phyloP scores from a whole-genome alignment of 495 filamentous ascomycete genomes.

The Penicillium diatomitis region DNA sequence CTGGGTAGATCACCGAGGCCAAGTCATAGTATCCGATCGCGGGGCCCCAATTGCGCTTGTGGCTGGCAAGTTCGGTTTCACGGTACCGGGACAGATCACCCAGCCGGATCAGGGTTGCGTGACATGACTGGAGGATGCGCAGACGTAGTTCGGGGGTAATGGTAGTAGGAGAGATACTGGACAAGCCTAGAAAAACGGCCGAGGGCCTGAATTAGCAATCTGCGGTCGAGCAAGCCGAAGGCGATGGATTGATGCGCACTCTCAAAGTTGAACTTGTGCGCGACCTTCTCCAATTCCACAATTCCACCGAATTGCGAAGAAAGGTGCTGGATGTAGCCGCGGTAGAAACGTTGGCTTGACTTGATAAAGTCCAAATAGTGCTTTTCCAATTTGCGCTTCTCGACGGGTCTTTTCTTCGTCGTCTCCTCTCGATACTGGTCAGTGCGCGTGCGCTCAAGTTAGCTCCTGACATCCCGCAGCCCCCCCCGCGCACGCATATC shows the following conservation, averaged over 20 bases:
- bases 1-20: constrained; percentile 67
- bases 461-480: constrained; percentile 4
- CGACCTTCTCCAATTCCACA: constrained; percentile 61
- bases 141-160: constrained; percentile 41
- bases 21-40: constrained; percentile 80
- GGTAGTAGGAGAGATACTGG: constrained; percentile 26
- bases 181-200: constrained; percentile 25
- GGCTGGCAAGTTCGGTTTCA: constrained; percentile 54
- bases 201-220: constrained; percentile 19
- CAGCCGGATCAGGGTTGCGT: constrained; percentile 73
- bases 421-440: constrained; percentile 44
- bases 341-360: constrained; percentile 77
- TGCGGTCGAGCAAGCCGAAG: neutral
- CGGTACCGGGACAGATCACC: constrained; percentile 91
- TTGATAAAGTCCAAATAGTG: constrained; percentile 78
- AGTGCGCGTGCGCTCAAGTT: constrained; percentile 5
- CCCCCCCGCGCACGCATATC: neutral
- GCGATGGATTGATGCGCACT: constrained; percentile 25
- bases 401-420: constrained; percentile 58
- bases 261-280: constrained; percentile 55
- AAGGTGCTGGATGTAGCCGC: constrained; percentile 69
- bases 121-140: constrained; percentile 62
- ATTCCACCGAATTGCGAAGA: constrained; percentile 64
- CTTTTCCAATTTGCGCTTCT: constrained; percentile 69
- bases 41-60: constrained; percentile 66